Conservation (phyloP, 2,329 filamentous ascomycete species). For the Cytospora chrysosperma region DNA sequence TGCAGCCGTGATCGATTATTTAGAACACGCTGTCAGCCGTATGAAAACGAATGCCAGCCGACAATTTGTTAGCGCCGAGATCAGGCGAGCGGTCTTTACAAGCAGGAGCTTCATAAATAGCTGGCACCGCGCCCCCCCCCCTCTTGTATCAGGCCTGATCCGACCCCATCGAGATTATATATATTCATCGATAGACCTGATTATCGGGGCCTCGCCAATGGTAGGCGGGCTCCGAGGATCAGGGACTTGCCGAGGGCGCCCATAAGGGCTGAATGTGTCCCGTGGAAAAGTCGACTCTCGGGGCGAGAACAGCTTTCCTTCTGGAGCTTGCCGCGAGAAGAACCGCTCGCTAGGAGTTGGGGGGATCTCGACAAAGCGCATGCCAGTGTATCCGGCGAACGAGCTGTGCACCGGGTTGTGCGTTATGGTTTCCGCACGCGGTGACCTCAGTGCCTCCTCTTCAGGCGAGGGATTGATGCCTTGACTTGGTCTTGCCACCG, state of each 20-base stretch:
- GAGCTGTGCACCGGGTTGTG: conserved; percentile 61
- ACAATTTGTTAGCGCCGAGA: neutral
- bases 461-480: conserved; percentile 39
- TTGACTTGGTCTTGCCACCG: conserved; percentile 37
- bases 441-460: conserved; percentile 65
- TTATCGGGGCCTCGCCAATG: conserved; percentile 71
- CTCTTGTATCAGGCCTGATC: no score
- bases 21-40: conserved; percentile 15
- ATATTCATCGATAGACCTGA: conserved; percentile 74
- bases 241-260: conserved; percentile 48
- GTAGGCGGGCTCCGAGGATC: conserved; percentile 76
- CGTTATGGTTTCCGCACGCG: conserved; percentile 71
- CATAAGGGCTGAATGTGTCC: conserved; percentile 53
- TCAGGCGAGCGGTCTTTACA: neutral
- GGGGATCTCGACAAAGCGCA: conserved; percentile 53
- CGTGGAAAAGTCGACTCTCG: conserved; percentile 52
- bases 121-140: neutral
- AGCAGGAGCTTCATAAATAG: no score
- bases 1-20: conserved; percentile 6
- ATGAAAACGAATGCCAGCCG: neutral
- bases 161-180: conserved; percentile 46
- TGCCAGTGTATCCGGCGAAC: conserved; percentile 42
- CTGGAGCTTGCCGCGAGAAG: conserved; percentile 34
- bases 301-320: conserved; percentile 39
- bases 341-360: conserved; percentile 52